A percentile compares a stretch with the other conserved stretches of the same genome.
Evolutionary conservation across 176 grass and related monocot species (phyloP).

Genomic region (Thinopyrum elongatum): DNA sequence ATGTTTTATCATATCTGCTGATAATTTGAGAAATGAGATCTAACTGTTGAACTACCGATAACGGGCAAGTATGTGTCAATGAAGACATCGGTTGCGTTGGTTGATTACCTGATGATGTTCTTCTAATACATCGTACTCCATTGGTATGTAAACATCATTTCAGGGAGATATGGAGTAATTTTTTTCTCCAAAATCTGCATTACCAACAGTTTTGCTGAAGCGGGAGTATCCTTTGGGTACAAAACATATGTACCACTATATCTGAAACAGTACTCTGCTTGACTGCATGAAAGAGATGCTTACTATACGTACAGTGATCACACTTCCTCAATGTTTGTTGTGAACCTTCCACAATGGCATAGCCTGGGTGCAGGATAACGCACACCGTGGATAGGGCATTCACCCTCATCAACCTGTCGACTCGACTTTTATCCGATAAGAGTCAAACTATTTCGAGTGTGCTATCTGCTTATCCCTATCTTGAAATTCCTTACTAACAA

Average conservation of each 20-base stretch:
- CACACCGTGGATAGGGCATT: background rate
- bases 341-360: background rate
- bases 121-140: background rate
- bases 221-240: background rate
- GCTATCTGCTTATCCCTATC: background rate
- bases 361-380: background rate
- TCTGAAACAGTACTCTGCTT: background rate
- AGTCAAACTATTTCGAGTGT: background rate
- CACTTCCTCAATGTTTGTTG: background rate
- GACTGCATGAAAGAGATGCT: background rate
- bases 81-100: background rate
- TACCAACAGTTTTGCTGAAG: background rate
- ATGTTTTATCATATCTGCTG: background rate
- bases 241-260: background rate
- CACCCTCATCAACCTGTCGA: background rate
- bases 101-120: background rate
- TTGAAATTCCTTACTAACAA: background rate
- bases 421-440: background rate
- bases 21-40: background rate
- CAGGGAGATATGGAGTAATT: background rate
- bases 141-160: background rate
- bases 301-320: background rate
- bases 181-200: background rate
- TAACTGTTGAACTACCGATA: constrained; percentile 1
- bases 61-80: background rate